Evolutionary conservation across 2,329 filamentous ascomycete species (phyloP).

Genomic region (Xylariales sp.): DNA sequence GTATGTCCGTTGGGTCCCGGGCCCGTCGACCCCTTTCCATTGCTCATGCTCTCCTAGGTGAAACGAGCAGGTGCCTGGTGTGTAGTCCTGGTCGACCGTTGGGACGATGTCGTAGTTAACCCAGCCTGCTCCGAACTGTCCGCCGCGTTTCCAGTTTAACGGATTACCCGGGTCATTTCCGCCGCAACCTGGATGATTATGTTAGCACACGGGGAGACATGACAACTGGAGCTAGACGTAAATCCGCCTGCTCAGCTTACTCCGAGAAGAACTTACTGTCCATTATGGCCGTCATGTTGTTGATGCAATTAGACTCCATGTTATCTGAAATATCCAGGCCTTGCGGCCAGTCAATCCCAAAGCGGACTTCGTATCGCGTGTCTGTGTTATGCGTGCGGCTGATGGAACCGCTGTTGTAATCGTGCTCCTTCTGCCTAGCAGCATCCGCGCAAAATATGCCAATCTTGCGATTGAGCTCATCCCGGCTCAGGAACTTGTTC

Average conservation of each 20-base stretch:
- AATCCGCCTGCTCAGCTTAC: not conserved
- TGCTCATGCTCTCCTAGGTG: constrained; percentile 10
- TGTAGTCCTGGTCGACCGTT: constrained; percentile 13
- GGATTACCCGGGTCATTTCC: constrained; percentile 10
- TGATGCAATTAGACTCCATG: constrained; percentile 10
- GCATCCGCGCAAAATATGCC: not conserved
- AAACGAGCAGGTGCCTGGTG: constrained; percentile 9
- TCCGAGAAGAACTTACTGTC: not conserved
- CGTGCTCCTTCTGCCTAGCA: constrained; percentile 4
- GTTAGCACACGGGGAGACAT: not conserved
- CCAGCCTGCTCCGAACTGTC: constrained; percentile 6
- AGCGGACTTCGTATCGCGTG: constrained; percentile 10
- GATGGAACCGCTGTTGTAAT: constrained; percentile 18
- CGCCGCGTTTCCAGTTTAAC: constrained; percentile 20
- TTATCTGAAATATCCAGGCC: constrained; percentile 15
- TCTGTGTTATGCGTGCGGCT: not conserved
- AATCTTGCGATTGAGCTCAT: constrained; percentile 5
- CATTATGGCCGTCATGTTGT: constrained; percentile 14
- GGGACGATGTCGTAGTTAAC: constrained; percentile 14
- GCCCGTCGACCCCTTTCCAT: not conserved
- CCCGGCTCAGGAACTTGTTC: constrained; percentile 13
- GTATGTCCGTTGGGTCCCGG: not conserved
- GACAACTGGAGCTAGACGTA: not conserved
- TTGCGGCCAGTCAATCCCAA: constrained; percentile 24
- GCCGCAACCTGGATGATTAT: constrained; percentile 8